Evolutionary conservation across 2,329 filamentous ascomycete genomes (phyloP).

Genomic region (Beauveria sp.): DNA sequence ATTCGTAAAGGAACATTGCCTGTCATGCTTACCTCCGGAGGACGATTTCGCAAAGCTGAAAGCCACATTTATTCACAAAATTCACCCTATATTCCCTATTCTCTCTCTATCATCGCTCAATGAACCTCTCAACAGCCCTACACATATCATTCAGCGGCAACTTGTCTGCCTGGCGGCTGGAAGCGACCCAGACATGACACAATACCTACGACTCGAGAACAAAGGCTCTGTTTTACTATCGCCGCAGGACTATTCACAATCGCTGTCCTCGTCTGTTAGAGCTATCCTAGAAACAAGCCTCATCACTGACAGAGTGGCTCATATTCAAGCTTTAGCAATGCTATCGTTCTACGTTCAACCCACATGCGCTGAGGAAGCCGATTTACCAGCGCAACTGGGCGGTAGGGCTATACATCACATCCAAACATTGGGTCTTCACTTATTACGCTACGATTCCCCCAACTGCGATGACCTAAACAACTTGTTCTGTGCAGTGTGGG

Average conservation of each 20-base stretch:
- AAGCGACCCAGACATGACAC: conserved; percentile 37
- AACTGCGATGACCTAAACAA: conserved; percentile 37
- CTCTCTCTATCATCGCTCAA: conserved; percentile 32
- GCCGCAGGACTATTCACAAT: conserved; percentile 40
- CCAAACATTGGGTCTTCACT: conserved; percentile 48
- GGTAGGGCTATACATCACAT: conserved; percentile 49
- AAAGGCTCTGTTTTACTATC: conserved; percentile 30
- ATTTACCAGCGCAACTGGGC: conserved; percentile 45
- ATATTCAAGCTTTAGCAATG: conserved; percentile 46
- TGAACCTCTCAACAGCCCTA: conserved; percentile 24
- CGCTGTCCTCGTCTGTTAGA: conserved; percentile 40
- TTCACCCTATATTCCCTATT: conserved; percentile 48
- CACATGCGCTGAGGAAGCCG: conserved; percentile 43
- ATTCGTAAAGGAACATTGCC: conserved; percentile 37
- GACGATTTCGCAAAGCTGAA: conserved; percentile 38
- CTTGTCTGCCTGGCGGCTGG: conserved; percentile 48
- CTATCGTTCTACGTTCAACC: conserved; percentile 54
- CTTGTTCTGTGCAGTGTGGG: conserved; percentile 53
- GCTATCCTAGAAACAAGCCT: conserved; percentile 45
- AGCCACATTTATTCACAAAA: conserved; percentile 40
- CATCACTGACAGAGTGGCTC: conserved; percentile 45
- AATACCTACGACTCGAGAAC: conserved; percentile 37
- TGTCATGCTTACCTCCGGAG: conserved; percentile 40
- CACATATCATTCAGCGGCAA: conserved; percentile 41
- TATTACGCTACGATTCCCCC: conserved; percentile 33